These are phyloP conservation scores for Tuber calosporum DNA, from an alignment of 495 filamentous ascomycete genomes.

Conservation along the genomic window DNA sequence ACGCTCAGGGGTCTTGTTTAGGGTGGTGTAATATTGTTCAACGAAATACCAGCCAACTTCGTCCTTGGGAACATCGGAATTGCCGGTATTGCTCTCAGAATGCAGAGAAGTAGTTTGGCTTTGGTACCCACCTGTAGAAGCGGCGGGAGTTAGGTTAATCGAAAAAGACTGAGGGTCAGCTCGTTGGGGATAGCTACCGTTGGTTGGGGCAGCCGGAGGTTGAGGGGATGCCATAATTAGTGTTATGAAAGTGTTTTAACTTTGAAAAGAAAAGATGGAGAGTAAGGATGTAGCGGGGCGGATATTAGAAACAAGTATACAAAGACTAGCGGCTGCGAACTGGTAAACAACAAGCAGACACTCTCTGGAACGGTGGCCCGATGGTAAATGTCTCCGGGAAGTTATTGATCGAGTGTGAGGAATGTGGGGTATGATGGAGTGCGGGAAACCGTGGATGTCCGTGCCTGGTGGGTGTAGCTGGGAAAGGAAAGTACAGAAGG, in stretches of 20 bases:
- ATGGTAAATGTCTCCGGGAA: background rate
- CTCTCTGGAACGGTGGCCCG: background rate
- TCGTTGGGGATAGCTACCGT: constrained; percentile 40
- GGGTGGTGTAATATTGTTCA: constrained; percentile 96
- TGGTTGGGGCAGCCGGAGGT: constrained; percentile 27
- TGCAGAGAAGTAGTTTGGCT: constrained; percentile 20
- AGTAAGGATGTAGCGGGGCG: background rate
- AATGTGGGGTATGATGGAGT: constrained; percentile 4
- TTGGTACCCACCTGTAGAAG: constrained; percentile 26
- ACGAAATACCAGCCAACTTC: constrained; percentile 99
- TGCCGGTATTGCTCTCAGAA: constrained; percentile 13
- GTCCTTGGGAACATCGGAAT: constrained; percentile 53
- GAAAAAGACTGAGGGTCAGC: constrained; percentile 34
- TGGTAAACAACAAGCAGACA: background rate
- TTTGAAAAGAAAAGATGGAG: constrained; percentile 6
- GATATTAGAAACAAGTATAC: background rate
- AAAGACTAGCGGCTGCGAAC: background rate
- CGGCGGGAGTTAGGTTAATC: constrained; percentile 28
- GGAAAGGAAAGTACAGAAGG: constrained; percentile 38
- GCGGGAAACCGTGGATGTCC: constrained; percentile 10
- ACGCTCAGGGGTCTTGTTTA: constrained; percentile 89
- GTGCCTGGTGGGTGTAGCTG: constrained; percentile 38
- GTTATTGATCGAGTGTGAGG: constrained; percentile 1
- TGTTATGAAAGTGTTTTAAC: background rate
- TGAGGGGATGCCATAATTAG: constrained; percentile 36